Percentiles rank a stretch among this genome's conserved stretches.
Conservation (phyloP, 495 filamentous ascomycete species). For the Tuber brumale region DNA sequence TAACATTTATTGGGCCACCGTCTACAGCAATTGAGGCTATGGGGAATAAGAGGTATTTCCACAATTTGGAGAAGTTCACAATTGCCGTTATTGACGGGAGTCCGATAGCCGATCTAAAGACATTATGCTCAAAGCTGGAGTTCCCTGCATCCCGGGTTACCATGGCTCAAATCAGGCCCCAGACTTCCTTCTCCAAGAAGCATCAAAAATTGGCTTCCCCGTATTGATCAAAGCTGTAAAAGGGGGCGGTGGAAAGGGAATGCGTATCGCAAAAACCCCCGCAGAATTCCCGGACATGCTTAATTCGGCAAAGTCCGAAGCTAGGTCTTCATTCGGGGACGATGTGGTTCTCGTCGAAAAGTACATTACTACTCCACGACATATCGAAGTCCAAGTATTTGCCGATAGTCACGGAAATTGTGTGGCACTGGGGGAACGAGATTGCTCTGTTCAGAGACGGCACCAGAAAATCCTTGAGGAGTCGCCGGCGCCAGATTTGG, state of each 20-base stretch:
- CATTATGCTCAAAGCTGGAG: slow-evolving; percentile 88
- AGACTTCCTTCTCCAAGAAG: slow-evolving; percentile 61
- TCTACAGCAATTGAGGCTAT: slow-evolving; percentile 91
- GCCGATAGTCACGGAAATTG: slow-evolving; percentile 83
- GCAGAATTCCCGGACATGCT: slow-evolving; percentile 76
- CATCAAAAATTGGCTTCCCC: slow-evolving; percentile 77
- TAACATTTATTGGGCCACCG: slow-evolving; percentile 92
- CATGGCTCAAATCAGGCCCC: slow-evolving; percentile 80
- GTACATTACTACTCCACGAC: slow-evolving; percentile 87
- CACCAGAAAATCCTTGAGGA: slow-evolving; percentile 99
- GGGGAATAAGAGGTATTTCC: slow-evolving; percentile 80
- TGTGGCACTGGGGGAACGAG: slow-evolving; percentile 75
- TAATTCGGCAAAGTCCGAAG: slow-evolving; percentile 81
- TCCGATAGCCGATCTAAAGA: slow-evolving; percentile 65
- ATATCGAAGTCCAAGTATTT: slow-evolving; percentile 97
- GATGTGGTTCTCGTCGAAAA: slow-evolving; percentile 96
- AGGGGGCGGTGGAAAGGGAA: slow-evolving; percentile 96
- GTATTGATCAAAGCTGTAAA: slow-evolving; percentile 96
- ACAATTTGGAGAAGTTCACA: background rate
- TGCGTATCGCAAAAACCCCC: slow-evolving; percentile 77
- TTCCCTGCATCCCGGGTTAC: slow-evolving; percentile 94
- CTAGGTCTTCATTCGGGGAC: slow-evolving; percentile 85
- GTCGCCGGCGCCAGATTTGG: slow-evolving; percentile 81
- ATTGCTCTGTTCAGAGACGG: slow-evolving; percentile 78
- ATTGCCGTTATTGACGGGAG: slow-evolving; percentile 16